These are phyloP conservation scores for Aspergillus pseudotamarii DNA, from an alignment of 2,329 filamentous ascomycete genomes.

Conservation along the genomic window DNA sequence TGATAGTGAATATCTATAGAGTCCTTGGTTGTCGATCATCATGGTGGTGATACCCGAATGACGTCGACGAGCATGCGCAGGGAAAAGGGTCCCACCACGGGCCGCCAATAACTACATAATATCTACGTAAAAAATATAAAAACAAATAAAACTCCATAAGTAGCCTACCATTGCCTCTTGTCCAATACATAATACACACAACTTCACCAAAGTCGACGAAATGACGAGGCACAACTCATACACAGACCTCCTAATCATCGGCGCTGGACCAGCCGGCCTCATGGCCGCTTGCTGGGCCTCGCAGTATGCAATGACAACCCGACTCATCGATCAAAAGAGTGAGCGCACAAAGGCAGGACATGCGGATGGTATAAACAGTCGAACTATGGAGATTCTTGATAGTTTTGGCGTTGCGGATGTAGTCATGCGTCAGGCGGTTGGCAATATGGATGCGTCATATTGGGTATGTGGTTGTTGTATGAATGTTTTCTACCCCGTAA, in stretches of 20 bases:
- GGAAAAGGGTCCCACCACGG: not conserved
- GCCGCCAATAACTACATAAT: not conserved
- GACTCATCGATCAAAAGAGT: slow-evolving; percentile 25
- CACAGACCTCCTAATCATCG: not conserved
- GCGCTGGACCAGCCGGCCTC: slow-evolving; percentile 10
- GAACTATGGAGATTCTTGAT: slow-evolving; percentile 73
- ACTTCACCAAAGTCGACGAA: too few species aligned
- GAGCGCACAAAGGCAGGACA: slow-evolving; percentile 36
- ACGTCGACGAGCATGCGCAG: too few species aligned
- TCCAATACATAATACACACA: rapidly evolving
- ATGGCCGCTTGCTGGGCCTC: slow-evolving; percentile 23
- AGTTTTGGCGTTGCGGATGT: slow-evolving; percentile 62
- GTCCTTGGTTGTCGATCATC: too few species aligned
- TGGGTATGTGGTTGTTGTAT: slow-evolving; percentile 11
- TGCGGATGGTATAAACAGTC: slow-evolving; percentile 62
- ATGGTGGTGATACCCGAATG: too few species aligned
- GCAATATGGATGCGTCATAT: slow-evolving; percentile 15
- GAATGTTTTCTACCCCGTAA: too few species aligned
- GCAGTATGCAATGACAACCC: slow-evolving; percentile 18
- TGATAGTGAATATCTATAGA: too few species aligned
- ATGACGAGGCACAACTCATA: not conserved
- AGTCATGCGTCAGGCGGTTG: slow-evolving; percentile 5
- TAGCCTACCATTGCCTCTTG: too few species aligned
- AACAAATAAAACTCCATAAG: too few species aligned
- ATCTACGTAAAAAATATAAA: not conserved